phyloP scores from a whole-genome alignment of 2,329 filamentous ascomycete genomes.

The Aureobasidium melanogenum region DNA sequence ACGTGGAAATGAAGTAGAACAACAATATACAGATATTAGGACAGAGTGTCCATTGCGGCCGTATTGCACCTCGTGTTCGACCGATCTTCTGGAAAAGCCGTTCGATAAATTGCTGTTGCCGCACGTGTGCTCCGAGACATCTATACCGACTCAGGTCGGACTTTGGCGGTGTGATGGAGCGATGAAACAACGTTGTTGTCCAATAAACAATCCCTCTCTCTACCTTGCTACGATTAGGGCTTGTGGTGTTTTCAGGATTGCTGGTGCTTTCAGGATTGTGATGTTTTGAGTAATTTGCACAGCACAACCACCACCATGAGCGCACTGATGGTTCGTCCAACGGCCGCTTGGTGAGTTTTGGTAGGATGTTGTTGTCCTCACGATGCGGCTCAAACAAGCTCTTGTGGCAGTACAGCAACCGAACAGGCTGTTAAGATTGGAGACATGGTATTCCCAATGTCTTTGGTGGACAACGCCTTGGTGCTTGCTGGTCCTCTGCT shows the following conservation, averaged over 20 bases:
- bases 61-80: slow-evolving; percentile 6
- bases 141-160: background rate
- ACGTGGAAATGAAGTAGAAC: slow-evolving; percentile 9
- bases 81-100: slow-evolving; percentile 10
- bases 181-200: background rate
- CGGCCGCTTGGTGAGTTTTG: background rate
- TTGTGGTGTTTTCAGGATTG: background rate
- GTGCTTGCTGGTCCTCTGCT: background rate
- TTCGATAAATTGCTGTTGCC: slow-evolving; percentile 9
- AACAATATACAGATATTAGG: background rate
- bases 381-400: slow-evolving; percentile 7
- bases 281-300: background rate
- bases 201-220: background rate
- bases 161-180: background rate
- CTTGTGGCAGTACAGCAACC: background rate
- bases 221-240: background rate
- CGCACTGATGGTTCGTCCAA: background rate
- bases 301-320: background rate
- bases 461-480: background rate
- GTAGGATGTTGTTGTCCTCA: background rate
- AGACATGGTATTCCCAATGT: background rate
- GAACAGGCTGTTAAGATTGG: background rate
- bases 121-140: slow-evolving; percentile 8
- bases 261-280: too few species aligned
- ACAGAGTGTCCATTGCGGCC: background rate